Evolutionary conservation across 768 basidiomycete species (phyloP).

Genomic region (Cystofilobasidium bisporidii): DNA sequence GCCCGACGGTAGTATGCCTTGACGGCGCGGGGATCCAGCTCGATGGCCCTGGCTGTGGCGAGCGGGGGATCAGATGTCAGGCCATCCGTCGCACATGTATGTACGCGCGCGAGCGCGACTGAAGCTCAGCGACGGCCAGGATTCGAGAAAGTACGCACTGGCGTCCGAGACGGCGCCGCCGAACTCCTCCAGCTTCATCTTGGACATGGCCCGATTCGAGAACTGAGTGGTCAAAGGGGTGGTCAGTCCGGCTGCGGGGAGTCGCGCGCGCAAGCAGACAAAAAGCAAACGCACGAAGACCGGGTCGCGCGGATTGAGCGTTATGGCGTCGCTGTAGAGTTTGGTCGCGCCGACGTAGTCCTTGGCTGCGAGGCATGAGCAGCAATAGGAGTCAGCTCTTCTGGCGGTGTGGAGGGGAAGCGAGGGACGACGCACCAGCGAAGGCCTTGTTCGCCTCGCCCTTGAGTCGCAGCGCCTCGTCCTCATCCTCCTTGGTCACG

Average conservation of each 20-base stretch:
- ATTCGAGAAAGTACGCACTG: slow-evolving; percentile 48
- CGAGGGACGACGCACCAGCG: slow-evolving; percentile 30
- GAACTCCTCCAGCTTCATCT: slow-evolving; percentile 84
- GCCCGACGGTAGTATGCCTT: slow-evolving; percentile 89
- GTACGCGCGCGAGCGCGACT: too few relatives aligned
- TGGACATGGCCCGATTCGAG: slow-evolving; percentile 55
- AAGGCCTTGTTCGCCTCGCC: slow-evolving; percentile 83
- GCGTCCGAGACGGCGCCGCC: slow-evolving; percentile 85
- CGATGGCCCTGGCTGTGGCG: slow-evolving; percentile 63
- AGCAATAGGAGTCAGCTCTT: neutral
- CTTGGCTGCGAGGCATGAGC: slow-evolving; percentile 46
- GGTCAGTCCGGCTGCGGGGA: neutral
- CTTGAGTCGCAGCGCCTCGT: slow-evolving; percentile 63
- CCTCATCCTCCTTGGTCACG: slow-evolving; percentile 62
- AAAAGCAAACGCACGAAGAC: slow-evolving; percentile 62
- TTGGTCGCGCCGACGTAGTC: slow-evolving; percentile 66
- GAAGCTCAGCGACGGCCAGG: neutral
- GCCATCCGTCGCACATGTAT: neutral
- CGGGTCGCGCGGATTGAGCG: slow-evolving; percentile 74
- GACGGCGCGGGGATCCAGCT: slow-evolving; percentile 76
- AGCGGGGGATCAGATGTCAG: neutral
- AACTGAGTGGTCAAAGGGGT: slow-evolving; percentile 6
- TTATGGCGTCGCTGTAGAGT: slow-evolving; percentile 74
- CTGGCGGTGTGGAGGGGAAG: neutral
- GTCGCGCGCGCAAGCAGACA: neutral